These are phyloP conservation scores for Davidsoniella neocaledoniae DNA, from an alignment of 2,329 filamentous ascomycete genomes.

Conservation along the genomic window DNA sequence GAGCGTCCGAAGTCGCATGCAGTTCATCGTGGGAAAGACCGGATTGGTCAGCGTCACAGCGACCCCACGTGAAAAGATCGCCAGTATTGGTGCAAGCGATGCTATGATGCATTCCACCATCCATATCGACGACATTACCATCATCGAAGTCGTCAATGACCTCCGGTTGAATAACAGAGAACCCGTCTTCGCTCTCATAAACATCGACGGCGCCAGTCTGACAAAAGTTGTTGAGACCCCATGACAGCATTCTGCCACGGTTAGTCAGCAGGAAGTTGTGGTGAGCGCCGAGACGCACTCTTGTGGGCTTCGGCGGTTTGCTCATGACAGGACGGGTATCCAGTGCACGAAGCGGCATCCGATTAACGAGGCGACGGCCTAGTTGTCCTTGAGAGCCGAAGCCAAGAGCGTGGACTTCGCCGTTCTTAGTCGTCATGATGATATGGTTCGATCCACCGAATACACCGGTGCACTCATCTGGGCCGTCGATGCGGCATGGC, in stretches of 20 bases:
- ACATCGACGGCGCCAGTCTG: constrained; percentile 47
- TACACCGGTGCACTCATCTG: constrained; percentile 34
- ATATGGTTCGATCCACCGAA: constrained; percentile 41
- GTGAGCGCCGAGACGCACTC: constrained; percentile 41
- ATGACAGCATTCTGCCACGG: constrained; percentile 46
- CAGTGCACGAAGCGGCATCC: constrained; percentile 30
- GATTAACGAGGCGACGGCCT: constrained; percentile 30
- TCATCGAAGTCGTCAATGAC: constrained; percentile 24
- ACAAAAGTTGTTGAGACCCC: constrained; percentile 57
- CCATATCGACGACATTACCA: constrained; percentile 38
- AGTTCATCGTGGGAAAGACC: constrained; percentile 7
- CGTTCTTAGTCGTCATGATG: constrained; percentile 33
- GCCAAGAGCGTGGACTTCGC: constrained; percentile 39
- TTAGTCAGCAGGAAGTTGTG: constrained; percentile 53
- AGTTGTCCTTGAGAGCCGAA: constrained; percentile 31
- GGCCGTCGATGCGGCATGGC: constrained; percentile 29
- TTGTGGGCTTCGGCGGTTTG: neutral
- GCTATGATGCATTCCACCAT: constrained; percentile 49
- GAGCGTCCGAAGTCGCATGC: neutral
- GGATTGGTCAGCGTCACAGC: constrained; percentile 24
- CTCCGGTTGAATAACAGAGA: constrained; percentile 6
- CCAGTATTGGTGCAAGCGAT: constrained; percentile 27
- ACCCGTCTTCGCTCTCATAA: constrained; percentile 35
- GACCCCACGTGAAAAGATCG: constrained; percentile 28
- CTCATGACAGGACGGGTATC: constrained; percentile 22